A percentile compares a stretch with the other conserved stretches of the same genome.
These are phyloP conservation scores for Medicago arabica DNA, from an alignment of 306 rosid genomes.

Conservation along the genomic window DNA sequence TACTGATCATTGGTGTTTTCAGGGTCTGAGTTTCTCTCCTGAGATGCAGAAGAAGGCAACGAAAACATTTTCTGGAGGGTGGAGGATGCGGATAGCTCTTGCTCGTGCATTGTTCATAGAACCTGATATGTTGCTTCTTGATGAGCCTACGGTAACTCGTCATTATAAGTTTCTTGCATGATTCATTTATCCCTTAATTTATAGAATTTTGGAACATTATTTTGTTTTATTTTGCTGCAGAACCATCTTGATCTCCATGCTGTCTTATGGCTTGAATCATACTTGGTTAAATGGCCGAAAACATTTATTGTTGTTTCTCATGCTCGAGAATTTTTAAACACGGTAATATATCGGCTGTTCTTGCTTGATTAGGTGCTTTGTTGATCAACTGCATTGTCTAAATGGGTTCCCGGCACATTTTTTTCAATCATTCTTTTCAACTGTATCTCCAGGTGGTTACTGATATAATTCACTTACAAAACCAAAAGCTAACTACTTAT, in stretches of 20 bases:
- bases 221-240: slow-evolving; percentile 56
- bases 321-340: slow-evolving; percentile 97
- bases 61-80: slow-evolving; percentile 96
- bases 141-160: slow-evolving; percentile 87
- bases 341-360: slow-evolving; percentile 58
- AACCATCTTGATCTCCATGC: slow-evolving; percentile 99
- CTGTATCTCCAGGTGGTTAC: slow-evolving; percentile 79
- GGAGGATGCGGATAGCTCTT: slow-evolving; percentile 99
- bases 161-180: slow-evolving; percentile 25
- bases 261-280: slow-evolving; percentile 92
- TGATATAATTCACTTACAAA: slow-evolving; percentile 88
- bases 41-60: slow-evolving; percentile 94
- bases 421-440: slow-evolving; percentile 37
- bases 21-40: slow-evolving; percentile 95
- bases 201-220: slow-evolving; percentile 17
- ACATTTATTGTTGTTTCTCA: slow-evolving; percentile 97
- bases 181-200: slow-evolving; percentile 35
- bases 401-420: slow-evolving; percentile 9
- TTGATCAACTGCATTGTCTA: slow-evolving; percentile 26
- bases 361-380: slow-evolving; percentile 21
- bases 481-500: slow-evolving; percentile 72
- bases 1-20: slow-evolving; percentile 40
- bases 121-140: slow-evolving; percentile 93
- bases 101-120: slow-evolving; percentile 96
- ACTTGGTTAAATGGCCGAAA: slow-evolving; percentile 96